These are phyloP conservation scores for Amanita subjunquillea DNA, from an alignment of 768 basidiomycete species.

Conservation along the genomic window DNA sequence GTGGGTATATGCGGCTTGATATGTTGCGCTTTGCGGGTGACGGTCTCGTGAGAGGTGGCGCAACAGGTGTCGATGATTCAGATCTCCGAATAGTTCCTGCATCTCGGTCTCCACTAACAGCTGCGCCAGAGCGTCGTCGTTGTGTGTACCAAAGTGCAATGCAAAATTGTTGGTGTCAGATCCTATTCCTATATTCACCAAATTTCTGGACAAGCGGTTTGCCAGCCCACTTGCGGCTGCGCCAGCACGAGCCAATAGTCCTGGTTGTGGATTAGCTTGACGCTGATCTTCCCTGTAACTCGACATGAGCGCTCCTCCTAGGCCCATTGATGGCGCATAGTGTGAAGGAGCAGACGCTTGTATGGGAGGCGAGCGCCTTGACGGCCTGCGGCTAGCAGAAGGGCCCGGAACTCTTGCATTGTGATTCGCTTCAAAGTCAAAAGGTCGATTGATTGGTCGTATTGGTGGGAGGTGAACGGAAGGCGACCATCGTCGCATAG, in stretches of 20 bases:
- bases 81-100: slow-evolving; percentile 4
- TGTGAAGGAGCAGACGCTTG: slow-evolving; percentile 35
- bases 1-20: slow-evolving; percentile 57
- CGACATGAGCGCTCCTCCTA: slow-evolving; percentile 56
- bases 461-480: slow-evolving; percentile 30
- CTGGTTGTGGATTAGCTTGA: slow-evolving; percentile 8
- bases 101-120: slow-evolving; percentile 7
- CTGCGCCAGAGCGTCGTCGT: slow-evolving; percentile 10
- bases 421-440: slow-evolving; percentile 35
- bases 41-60: slow-evolving; percentile 4
- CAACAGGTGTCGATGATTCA: slow-evolving; percentile 1
- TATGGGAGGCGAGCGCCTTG: slow-evolving; percentile 12
- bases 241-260: slow-evolving; percentile 10
- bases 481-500: slow-evolving; percentile 23
- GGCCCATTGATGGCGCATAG: slow-evolving; percentile 48
- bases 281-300: slow-evolving; percentile 16
- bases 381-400: slow-evolving; percentile 11
- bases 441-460: slow-evolving; percentile 38
- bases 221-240: slow-evolving; percentile 5
- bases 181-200: neutral
- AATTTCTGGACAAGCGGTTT: slow-evolving; percentile 3
- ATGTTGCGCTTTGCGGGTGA: slow-evolving; percentile 26
- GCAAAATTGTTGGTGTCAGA: neutral
- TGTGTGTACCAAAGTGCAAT: neutral
- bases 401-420: slow-evolving; percentile 7